Conservation (phyloP, 148 eudicot genomes). For the Rheum nobile region DNA sequence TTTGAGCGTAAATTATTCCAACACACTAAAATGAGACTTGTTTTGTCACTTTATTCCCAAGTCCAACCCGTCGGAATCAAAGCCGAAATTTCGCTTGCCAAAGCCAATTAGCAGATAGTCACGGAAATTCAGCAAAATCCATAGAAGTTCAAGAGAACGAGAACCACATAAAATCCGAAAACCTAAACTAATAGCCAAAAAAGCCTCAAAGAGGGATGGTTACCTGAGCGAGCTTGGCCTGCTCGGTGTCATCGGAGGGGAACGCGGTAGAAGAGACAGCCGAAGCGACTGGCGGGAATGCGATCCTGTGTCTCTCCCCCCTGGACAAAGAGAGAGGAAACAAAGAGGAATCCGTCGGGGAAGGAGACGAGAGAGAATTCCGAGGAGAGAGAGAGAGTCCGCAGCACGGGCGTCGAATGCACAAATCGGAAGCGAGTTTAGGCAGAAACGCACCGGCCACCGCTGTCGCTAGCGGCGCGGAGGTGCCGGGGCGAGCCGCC, state of each 20-base stretch:
- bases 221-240: constrained; percentile 81
- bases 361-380: constrained; percentile 20
- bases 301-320: neutral
- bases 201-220: neutral
- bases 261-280: constrained; percentile 30
- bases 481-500: constrained; percentile 46
- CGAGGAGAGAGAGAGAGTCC: constrained; percentile 16
- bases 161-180: neutral
- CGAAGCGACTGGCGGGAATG: constrained; percentile 26
- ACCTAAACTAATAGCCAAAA: neutral
- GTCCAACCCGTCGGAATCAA: neutral
- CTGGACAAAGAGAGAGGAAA: constrained; percentile 15
- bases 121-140: neutral
- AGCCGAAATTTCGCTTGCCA: neutral
- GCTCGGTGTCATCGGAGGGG: constrained; percentile 55
- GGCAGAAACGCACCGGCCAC: neutral
- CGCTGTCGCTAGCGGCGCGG: constrained; percentile 16
- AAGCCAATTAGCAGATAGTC: neutral
- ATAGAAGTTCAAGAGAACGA: neutral
- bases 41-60: neutral
- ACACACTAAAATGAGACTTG: neutral
- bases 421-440: neutral
- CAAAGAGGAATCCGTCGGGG: constrained; percentile 3
- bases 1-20: neutral
- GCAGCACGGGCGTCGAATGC: neutral